Conservation (phyloP, 2,329 filamentous ascomycete species). For the Botrytis pseudocinerea region DNA sequence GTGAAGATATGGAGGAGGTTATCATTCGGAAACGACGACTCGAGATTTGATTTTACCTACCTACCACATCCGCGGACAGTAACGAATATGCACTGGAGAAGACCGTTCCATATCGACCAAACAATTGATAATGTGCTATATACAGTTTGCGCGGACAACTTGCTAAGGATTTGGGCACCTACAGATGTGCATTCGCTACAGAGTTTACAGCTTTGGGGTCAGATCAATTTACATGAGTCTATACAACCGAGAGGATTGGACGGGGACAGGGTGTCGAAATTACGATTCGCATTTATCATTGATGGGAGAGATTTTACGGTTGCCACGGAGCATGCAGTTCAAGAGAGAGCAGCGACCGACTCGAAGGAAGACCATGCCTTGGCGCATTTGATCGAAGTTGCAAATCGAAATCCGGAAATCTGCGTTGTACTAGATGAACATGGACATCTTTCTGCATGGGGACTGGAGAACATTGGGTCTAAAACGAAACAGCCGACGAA, state of each 20-base stretch:
- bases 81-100: constrained; percentile 84
- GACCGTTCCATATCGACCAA: constrained; percentile 74
- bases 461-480: constrained; percentile 79
- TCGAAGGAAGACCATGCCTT: constrained; percentile 67
- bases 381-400: constrained; percentile 81
- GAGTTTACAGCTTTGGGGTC: constrained; percentile 75
- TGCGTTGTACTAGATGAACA: constrained; percentile 81
- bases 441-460: constrained; percentile 90
- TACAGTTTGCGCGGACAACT: constrained; percentile 79
- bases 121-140: constrained; percentile 85
- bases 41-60: constrained; percentile 87
- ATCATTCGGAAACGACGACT: constrained; percentile 78
- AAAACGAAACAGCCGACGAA: constrained; percentile 64
- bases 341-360: constrained; percentile 52
- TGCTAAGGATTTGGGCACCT: constrained; percentile 80
- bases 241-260: constrained; percentile 51
- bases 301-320: constrained; percentile 77
- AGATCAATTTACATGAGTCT: constrained; percentile 73
- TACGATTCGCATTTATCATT: constrained; percentile 76
- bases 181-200: constrained; percentile 71
- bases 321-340: constrained; percentile 75
- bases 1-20: constrained; percentile 92
- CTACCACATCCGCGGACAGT: constrained; percentile 80
- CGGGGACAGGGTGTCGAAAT: constrained; percentile 34
- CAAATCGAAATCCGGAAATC: constrained; percentile 82